These are phyloP conservation scores for Porodaedalea pini DNA, from an alignment of 1,284 basidiomycete genomes.

Conservation along the genomic window DNA sequence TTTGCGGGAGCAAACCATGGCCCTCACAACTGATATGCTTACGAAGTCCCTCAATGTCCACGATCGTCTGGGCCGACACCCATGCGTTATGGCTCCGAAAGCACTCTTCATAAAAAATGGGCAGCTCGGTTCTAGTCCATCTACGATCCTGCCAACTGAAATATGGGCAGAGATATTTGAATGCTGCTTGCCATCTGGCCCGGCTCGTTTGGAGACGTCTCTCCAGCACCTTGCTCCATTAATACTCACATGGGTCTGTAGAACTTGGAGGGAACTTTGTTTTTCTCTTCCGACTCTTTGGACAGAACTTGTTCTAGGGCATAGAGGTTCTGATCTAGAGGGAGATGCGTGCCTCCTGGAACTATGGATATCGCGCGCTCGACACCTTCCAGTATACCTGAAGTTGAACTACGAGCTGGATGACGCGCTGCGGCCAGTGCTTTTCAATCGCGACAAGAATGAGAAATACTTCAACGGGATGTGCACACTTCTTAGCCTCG, in stretches of 20 bases:
- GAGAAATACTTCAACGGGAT: conserved; percentile 3
- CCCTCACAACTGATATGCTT: neutral
- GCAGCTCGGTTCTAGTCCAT: neutral
- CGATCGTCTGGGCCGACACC: neutral
- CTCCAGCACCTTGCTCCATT: conserved; percentile 10
- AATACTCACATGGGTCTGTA: conserved; percentile 16
- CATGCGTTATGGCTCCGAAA: neutral
- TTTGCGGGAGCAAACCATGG: neutral
- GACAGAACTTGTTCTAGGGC: conserved; percentile 11
- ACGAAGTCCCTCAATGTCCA: neutral
- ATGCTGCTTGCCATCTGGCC: conserved; percentile 3
- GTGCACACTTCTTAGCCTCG: neutral
- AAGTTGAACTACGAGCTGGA: conserved; percentile 7
- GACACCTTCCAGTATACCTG: conserved; percentile 5
- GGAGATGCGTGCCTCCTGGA: conserved; percentile 6
- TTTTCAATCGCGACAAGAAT: conserved; percentile 1
- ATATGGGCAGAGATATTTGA: conserved; percentile 11
- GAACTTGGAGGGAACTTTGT: conserved; percentile 11
- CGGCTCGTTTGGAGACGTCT: neutral
- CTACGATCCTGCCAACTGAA: conserved; percentile 5
- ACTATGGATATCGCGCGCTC: conserved; percentile 4
- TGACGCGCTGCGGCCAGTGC: conserved; percentile 1
- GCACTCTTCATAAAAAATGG: neutral
- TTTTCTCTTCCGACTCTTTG: conserved; percentile 13
- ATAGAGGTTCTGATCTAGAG: conserved; percentile 5